Conservation (phyloP, 2,329 filamentous ascomycete species). For the Exophiala calicioides region DNA sequence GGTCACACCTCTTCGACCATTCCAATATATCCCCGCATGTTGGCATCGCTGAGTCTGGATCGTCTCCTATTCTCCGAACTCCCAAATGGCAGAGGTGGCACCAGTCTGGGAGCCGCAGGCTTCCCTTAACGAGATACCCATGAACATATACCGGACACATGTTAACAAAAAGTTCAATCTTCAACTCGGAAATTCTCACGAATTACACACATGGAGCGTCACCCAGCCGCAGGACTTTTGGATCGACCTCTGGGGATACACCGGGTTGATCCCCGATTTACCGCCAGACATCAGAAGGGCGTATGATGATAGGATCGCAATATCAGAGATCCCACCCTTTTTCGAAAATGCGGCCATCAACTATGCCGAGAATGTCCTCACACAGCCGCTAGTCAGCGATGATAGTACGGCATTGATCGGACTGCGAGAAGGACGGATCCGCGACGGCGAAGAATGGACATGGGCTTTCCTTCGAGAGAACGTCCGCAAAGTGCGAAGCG, state of each 20-base stretch:
- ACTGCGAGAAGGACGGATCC: constrained; percentile 38
- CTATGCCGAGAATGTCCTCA: constrained; percentile 44
- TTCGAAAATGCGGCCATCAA: constrained; percentile 40
- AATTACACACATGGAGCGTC: constrained; percentile 45
- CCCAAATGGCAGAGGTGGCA: no score
- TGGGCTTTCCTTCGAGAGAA: constrained; percentile 42
- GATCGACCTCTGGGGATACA: constrained; percentile 42
- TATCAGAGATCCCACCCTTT: constrained; percentile 41
- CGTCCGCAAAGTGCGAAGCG: constrained; percentile 41
- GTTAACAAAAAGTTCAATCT: constrained; percentile 20
- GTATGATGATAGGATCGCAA: constrained; percentile 40
- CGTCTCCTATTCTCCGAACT: no score
- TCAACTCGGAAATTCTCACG: constrained; percentile 30
- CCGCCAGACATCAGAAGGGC: constrained; percentile 36
- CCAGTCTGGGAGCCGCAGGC: no score
- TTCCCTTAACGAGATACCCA: no score
- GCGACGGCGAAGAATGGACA: constrained; percentile 38
- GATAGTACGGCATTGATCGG: constrained; percentile 42
- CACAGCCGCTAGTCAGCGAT: constrained; percentile 35
- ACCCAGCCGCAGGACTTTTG: constrained; percentile 44
- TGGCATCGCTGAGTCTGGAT: no score
- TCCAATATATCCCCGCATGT: no score
- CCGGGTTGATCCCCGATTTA: constrained; percentile 35
- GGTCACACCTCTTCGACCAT: no score
- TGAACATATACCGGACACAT: constrained; percentile 16